Evolutionary conservation across 139 green algal species (phyloP).

Genomic region (Penium margaritaceum): DNA sequence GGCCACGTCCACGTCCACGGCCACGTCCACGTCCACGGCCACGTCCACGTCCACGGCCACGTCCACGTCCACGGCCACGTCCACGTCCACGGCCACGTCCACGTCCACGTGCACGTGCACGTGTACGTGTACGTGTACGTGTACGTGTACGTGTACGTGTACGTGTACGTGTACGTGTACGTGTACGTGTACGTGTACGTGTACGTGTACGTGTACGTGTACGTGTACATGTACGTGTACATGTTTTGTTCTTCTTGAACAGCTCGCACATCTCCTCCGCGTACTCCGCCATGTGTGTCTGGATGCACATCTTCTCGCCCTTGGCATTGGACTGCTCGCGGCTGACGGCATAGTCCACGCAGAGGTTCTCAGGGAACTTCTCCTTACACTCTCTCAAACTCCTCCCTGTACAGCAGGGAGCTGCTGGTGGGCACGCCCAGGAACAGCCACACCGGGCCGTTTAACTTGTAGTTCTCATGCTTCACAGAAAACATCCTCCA

Average conservation of each 20-base stretch:
- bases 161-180: too few relatives aligned
- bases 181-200: too few relatives aligned
- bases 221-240: conserved; percentile 51
- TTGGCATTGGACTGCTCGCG: conserved; percentile 46
- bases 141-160: too few relatives aligned
- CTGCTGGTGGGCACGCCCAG: conserved; percentile 44
- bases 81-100: too few relatives aligned
- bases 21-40: too few relatives aligned
- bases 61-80: too few relatives aligned
- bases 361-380: conserved; percentile 48
- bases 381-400: conserved; percentile 52
- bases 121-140: too few relatives aligned
- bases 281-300: conserved; percentile 50
- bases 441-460: conserved; percentile 47
- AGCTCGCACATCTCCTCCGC: conserved; percentile 43
- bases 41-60: too few relatives aligned
- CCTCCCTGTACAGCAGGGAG: conserved; percentile 47
- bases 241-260: conserved; percentile 49
- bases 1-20: too few relatives aligned
- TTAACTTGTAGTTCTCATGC: conserved; percentile 50
- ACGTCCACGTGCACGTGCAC: too few relatives aligned
- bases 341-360: conserved; percentile 44
- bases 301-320: conserved; percentile 52
- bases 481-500: conserved; percentile 53
- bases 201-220: too few relatives aligned